Base-by-base conservation (phyloP, 2,329 filamentous ascomycete species). In the Thielaviopsis populi region DNA sequence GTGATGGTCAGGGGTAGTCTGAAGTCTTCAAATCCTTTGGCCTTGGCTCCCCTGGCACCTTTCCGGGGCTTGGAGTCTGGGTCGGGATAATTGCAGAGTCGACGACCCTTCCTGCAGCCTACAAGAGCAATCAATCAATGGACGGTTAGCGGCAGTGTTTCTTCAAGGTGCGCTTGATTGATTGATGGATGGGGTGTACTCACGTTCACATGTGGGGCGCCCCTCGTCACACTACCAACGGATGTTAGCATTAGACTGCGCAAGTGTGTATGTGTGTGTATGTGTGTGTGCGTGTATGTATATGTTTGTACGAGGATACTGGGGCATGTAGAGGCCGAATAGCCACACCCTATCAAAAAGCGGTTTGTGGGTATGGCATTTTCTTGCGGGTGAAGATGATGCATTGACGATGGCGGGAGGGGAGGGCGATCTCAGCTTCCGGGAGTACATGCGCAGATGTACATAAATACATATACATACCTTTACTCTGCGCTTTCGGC, bases 11-110 rank as follows among this genome's bases (percentile, higher is more conserved):
- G 50, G 30, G 50, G 50, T 22, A 54, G 50, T 30, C 10, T 79
- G 11, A 42, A 61, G 15, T 63, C 58, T 37, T 63, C 58, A 11
- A 41, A 73, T 69, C 27, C 40, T 46, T 65, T 60, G 27, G 75
- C 72, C 67, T 78, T 80, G 46, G 75, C 69, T 33, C 24, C 13
- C 50, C 30, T 54, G 8, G 50, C 22, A 19, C 50, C 50, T 22
- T 54, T 54, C 22, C 24, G 50, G 22, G 50, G 50, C 30, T 54
- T 54, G 10, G 75, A 72, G 58, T 83, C 76, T 37, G 85, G 78
- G 59, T 92, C 89, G 2, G 94, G 92, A 72, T 96, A 99, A 65
- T 88, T 80, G 73, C 94, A 99, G 68, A 95, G 89, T 74, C 94
- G 83, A 69, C 85, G 88, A 60, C 92, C 94, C 75, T 97, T 99